Base-by-base conservation (phyloP, 2,329 filamentous ascomycete genomes). In the Thelonectria rubi region DNA sequence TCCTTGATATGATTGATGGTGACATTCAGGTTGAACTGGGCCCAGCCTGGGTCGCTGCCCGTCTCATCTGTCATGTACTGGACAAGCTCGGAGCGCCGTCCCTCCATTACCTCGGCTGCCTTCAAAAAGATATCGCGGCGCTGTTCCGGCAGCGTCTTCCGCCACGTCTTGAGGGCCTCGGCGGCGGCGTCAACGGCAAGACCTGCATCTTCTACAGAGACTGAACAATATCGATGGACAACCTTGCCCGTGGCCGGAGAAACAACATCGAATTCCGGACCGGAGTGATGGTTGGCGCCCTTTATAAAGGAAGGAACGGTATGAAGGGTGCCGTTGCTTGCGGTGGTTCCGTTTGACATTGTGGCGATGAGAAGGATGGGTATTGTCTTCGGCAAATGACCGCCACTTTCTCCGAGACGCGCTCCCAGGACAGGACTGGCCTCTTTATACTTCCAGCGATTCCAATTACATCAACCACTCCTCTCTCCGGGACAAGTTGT, bases 91-190 rank as follows among this genome's bases (percentile, higher is more conserved):
- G 86, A 82, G 20, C 80, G 79, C 9, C 89, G 84, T 30, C 74
- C 76, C 42, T 85, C 80, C 62, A 94, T 79, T 50, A 93, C 77
- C 9, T 88, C 86, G 10, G 89, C 88, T 0, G 90, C 88, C 73
- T 86, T 88, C 60, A 90, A 79, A 60, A 96, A 82, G 65, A 96
- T 87, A 65, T 90, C 85, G 37, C 91, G 87, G 40, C 91, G 89
- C 21, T 82, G 73, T 21, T 79, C 72, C 1, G 88, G 85, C 47
- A 86, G 87, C 3, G 85, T 85, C 65, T 84, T 85, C 45, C 84
- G 82, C 92, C 92, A 97, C 60, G 83, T 77, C 45, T 84, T 84
- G 75, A 92, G 89, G 1, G 92, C 91, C 14, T 81, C 80, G n/a
- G 87, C 80, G 1, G 91, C 91, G 6, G 81, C 77, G 24, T 75